Percentiles rank a stretch among this genome's conserved stretches.
These are phyloP conservation scores for Trypanosoma vivax DNA, from an alignment of 208 protist species.

Conservation along the genomic window DNA sequence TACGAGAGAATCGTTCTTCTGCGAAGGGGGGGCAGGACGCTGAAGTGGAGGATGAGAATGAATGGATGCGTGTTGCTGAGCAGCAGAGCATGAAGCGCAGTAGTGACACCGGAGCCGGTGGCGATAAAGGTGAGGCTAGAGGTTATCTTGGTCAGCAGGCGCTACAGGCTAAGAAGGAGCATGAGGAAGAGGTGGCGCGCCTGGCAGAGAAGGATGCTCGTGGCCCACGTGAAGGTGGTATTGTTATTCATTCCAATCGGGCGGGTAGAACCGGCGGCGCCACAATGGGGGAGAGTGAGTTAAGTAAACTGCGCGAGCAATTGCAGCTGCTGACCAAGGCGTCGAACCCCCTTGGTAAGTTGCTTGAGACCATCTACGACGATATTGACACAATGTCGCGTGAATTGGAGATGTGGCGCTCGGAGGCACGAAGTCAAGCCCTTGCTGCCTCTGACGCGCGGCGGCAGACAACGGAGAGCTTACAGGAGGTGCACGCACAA, in stretches of 20 bases:
- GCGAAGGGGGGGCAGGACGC: slow-evolving; percentile 13
- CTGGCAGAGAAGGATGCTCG: slow-evolving; percentile 8
- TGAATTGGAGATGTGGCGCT: slow-evolving; percentile 87
- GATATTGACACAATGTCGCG: slow-evolving; percentile 87
- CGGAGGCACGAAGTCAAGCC: slow-evolving; percentile 74
- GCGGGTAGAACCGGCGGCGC: slow-evolving; percentile 19
- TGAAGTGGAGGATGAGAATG: slow-evolving; percentile 32
- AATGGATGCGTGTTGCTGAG: slow-evolving; percentile 80
- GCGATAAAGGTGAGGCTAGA: slow-evolving; percentile 50
- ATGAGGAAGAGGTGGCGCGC: slow-evolving; percentile 44
- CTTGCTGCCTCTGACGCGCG: slow-evolving; percentile 69
- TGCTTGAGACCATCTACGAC: slow-evolving; percentile 81
- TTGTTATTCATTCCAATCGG: slow-evolving; percentile 57
- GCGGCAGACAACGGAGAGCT: slow-evolving; percentile 74
- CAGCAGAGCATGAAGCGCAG: slow-evolving; percentile 45
- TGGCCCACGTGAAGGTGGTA: slow-evolving; percentile 30
- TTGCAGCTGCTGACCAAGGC: slow-evolving; percentile 87
- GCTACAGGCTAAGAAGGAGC: slow-evolving; percentile 70
- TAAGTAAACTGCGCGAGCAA: slow-evolving; percentile 78
- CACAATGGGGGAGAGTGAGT: slow-evolving; percentile 63
- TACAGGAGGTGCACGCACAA: slow-evolving; percentile 76
- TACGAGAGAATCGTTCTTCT: slow-evolving; percentile 43
- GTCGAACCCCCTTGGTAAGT: slow-evolving; percentile 82
- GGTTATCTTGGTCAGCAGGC: slow-evolving; percentile 81
- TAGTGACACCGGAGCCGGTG: slow-evolving; percentile 22